Base-by-base conservation (phyloP, 768 basidiomycete genomes). In the Lactarius trivialis region DNA sequence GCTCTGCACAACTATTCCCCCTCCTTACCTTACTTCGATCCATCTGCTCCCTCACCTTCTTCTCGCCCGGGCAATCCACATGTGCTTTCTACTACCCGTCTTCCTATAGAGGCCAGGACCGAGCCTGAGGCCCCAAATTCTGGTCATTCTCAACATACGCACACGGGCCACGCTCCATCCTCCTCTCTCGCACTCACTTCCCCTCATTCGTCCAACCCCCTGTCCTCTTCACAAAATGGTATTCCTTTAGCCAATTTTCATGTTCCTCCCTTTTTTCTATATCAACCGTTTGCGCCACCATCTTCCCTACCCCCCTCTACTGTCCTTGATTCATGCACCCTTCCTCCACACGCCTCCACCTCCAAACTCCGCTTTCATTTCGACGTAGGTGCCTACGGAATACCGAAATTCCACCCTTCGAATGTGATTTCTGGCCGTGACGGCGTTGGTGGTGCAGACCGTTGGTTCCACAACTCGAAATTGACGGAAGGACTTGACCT, bases 331-430 rank as follows among this genome's bases (percentile, higher is more conserved):
- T n/a, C 65, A 19, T 64, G 57, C 45, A 56, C 6, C 49, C 68
- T 60, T 56, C 64, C 63, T 17, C 51, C 64, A 26, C 64, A 68
- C 62, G 61, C 65, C 34, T 63, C 69, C 58, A 74, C 74, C 70
- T 70, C 72, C 52, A 70, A 68, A 19, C 70, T 69, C 65, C 70
- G 77, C 37, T 82, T 78, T 66, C 77, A 81, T 65, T 79, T 94
- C 37, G 86, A 91, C 55, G 84, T 86, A 15, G 91, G 88, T 17
- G 91, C 91, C 14, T 93, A 90, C 67, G 93, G 93, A 5, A 89
- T 93, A 55, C 86, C 93, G 0, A 95, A 95, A 72, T 72, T 67
- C 54, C 56, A 43, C 21, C 48, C 37, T 0, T 50, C 64, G 2
- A 39, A 43, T 9, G 51, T 43, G 36, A 62, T 69, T 9, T 69